Percentiles rank a stretch among this genome's conserved stretches.
These are phyloP conservation scores for Fomitopsis pulvina DNA, from an alignment of 768 basidiomycete genomes.

Conservation along the genomic window DNA sequence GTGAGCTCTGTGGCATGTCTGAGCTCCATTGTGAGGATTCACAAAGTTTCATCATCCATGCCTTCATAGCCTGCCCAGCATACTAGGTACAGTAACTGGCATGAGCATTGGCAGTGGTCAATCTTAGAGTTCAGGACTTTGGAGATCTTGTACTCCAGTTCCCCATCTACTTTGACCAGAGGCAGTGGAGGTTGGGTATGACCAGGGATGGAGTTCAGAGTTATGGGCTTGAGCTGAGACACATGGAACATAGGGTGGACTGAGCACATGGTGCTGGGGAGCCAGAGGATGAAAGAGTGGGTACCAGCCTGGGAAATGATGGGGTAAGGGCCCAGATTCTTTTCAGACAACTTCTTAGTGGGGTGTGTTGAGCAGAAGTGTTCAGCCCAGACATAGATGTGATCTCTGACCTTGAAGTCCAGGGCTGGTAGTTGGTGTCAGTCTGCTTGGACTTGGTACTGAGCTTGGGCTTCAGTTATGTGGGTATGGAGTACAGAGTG, in stretches of 20 bases:
- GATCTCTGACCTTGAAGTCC: slow-evolving; percentile 2
- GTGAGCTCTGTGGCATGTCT: slow-evolving; percentile 2
- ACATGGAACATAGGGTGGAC: slow-evolving; percentile 20
- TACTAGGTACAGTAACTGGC: slow-evolving; percentile 5
- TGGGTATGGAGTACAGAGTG: slow-evolving; percentile 12
- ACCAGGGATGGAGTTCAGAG: slow-evolving; percentile 11
- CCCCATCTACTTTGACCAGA: slow-evolving; percentile 8
- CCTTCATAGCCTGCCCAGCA: slow-evolving; percentile 6
- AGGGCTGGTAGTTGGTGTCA: not conserved
- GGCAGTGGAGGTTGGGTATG: slow-evolving; percentile 9
- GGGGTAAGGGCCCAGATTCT: slow-evolving; percentile 15
- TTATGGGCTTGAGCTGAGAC: slow-evolving; percentile 14
- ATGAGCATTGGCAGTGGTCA: slow-evolving; percentile 2
- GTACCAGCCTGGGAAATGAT: slow-evolving; percentile 16
- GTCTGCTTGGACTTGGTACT: slow-evolving; percentile 11
- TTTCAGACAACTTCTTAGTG: slow-evolving; percentile 19
- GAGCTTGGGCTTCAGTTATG: slow-evolving; percentile 13
- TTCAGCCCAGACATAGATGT: not conserved
- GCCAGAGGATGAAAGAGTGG: slow-evolving; percentile 16
- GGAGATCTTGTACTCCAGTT: slow-evolving; percentile 9
- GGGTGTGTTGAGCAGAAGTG: slow-evolving; percentile 1
- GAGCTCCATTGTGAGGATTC: slow-evolving; percentile 1
- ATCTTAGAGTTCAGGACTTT: slow-evolving; percentile 12
- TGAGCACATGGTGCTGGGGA: slow-evolving; percentile 14
- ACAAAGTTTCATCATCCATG: slow-evolving; percentile 1